phyloP scores from a whole-genome alignment of 2,329 filamentous ascomycete species.

The Aspergillus sp. region DNA sequence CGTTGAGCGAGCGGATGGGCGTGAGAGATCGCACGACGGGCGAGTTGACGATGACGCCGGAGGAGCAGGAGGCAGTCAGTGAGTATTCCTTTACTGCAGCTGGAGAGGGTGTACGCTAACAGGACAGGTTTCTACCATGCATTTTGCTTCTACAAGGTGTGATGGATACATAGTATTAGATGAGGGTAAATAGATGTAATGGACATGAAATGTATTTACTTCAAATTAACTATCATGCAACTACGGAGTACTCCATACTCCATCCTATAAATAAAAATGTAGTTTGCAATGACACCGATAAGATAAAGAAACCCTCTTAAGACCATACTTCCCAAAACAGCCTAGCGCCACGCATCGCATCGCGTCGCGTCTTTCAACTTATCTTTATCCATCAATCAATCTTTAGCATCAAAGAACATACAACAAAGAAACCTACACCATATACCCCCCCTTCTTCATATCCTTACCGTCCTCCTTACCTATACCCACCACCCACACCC shows the following conservation, averaged over 20 bases:
- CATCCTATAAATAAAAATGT: not conserved
- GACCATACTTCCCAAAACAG: conserved; percentile 22
- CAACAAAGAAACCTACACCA: not conserved
- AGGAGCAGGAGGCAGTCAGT: conserved; percentile 89
- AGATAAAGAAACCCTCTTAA: not conserved
- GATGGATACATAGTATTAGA: not conserved
- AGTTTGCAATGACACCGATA: not conserved
- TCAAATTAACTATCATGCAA: not conserved
- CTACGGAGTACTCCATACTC: too few species aligned
- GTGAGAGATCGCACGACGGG: conserved; percentile 72
- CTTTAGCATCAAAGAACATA: not conserved
- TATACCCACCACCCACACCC: not conserved
- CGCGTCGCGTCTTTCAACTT: conserved; percentile 28
- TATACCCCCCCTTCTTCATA: not conserved
- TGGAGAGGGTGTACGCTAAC: conserved; percentile 17
- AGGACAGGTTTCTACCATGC: conserved; percentile 74
- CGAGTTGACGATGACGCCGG: conserved; percentile 69
- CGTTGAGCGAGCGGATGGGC: conserved; percentile 92
- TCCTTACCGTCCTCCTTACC: not conserved
- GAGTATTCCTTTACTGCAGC: conserved; percentile 25
- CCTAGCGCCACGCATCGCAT: conserved; percentile 28
- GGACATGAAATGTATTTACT: not conserved
- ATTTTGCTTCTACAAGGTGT: conserved; percentile 97
- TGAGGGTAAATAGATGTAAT: too few species aligned
- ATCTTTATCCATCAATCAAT: conserved; percentile 4